Conservation (phyloP, 2,329 filamentous ascomycete species). For the Magnaporthiopsis incrustans region DNA sequence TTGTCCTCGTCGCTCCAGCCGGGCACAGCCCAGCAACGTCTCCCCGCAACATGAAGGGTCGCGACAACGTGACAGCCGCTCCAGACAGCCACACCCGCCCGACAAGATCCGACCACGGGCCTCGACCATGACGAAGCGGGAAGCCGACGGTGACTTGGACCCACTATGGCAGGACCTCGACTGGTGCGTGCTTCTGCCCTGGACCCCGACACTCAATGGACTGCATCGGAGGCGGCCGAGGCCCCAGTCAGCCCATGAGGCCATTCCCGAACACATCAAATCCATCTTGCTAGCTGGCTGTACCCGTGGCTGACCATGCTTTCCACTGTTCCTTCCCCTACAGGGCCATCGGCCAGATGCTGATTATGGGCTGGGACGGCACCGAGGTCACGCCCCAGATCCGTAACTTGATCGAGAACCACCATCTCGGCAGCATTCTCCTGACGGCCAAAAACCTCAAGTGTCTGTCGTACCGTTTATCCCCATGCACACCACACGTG, state of each 20-base stretch:
- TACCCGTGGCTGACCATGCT: slow-evolving; percentile 18
- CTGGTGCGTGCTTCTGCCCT: slow-evolving; percentile 46
- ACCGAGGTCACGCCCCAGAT: slow-evolving; percentile 79
- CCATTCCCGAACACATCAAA: background rate
- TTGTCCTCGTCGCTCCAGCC: background rate
- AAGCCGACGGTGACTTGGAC: slow-evolving; percentile 40
- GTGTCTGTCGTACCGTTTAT: slow-evolving; percentile 42
- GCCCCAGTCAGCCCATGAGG: background rate
- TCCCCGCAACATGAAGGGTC: slow-evolving; percentile 1
- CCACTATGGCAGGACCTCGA: slow-evolving; percentile 69
- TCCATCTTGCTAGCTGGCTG: slow-evolving; percentile 4
- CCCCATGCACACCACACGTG: background rate
- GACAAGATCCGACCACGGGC: slow-evolving; percentile 13
- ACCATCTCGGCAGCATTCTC: slow-evolving; percentile 82
- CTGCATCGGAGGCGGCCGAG: too few relatives aligned
- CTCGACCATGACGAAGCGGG: background rate
- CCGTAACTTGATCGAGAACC: slow-evolving; percentile 68
- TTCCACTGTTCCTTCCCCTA: slow-evolving; percentile 13
- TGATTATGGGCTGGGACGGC: slow-evolving; percentile 82
- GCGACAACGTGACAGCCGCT: slow-evolving; percentile 11
- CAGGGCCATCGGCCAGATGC: slow-evolving; percentile 66
- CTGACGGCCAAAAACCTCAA: slow-evolving; percentile 80
- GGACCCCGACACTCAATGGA: too few relatives aligned
- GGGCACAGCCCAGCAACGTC: slow-evolving; percentile 1
- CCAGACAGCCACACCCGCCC: slow-evolving; percentile 5